Evolutionary conservation across 75 land plant species (phyloP).

Genomic region (Sequoiadendron giganteum): DNA sequence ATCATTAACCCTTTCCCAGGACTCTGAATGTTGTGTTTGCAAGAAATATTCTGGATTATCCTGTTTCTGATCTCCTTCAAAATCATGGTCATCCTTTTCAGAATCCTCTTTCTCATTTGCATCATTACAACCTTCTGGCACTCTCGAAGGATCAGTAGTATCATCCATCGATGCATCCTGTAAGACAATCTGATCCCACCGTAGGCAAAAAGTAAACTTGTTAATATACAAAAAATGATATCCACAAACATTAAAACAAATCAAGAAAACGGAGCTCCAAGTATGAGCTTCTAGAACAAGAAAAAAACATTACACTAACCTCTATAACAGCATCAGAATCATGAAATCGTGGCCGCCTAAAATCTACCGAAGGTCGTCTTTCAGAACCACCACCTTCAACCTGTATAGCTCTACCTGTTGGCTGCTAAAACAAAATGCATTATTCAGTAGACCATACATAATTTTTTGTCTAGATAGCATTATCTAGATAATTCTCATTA

Average conservation of each 20-base stretch:
- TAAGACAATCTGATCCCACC: slow-evolving; percentile 58
- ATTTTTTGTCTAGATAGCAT: neutral
- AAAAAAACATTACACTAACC: slow-evolving; percentile 20
- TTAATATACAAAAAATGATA: neutral
- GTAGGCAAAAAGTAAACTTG: neutral
- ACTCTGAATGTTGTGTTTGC: slow-evolving; percentile 9
- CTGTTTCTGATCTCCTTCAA: slow-evolving; percentile 20
- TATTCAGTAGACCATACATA: neutral
- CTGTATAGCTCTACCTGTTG: slow-evolving; percentile 93
- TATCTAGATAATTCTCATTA: neutral
- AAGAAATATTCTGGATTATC: slow-evolving; percentile 22
- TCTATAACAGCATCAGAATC: slow-evolving; percentile 93
- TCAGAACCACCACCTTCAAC: slow-evolving; percentile 85
- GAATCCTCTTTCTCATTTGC: slow-evolving; percentile 19
- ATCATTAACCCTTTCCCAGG: slow-evolving; percentile 12
- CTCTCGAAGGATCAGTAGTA: slow-evolving; percentile 25
- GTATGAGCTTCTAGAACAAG: neutral
- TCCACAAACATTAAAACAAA: neutral
- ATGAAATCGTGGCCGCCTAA: slow-evolving; percentile 67
- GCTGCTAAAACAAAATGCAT: slow-evolving; percentile 39
- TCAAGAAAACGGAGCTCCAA: slow-evolving; percentile 1
- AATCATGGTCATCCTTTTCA: slow-evolving; percentile 16
- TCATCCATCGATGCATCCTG: slow-evolving; percentile 56
- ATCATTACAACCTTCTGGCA: slow-evolving; percentile 15
- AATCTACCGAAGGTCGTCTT: slow-evolving; percentile 80